Conservation (phyloP, 1,284 basidiomycete genomes). For the Leccinum fallax region DNA sequence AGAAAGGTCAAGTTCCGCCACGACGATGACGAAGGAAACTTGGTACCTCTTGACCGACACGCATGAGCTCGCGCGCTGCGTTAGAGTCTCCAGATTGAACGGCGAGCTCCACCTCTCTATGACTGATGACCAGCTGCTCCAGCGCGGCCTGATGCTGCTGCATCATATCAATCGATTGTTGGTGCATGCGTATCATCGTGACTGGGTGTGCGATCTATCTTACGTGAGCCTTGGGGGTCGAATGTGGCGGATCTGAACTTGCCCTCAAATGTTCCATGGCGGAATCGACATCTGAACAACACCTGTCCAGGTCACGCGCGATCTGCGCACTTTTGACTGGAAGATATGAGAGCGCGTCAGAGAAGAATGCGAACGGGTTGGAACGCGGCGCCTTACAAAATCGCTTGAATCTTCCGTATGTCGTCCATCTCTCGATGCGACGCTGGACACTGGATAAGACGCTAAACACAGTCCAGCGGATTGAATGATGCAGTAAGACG, state of each 20-base stretch:
- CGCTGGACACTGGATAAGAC: conserved; percentile 41
- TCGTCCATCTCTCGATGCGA: conserved; percentile 40
- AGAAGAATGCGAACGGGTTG: not conserved
- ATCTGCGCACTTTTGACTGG: conserved; percentile 51
- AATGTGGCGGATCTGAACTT: conserved; percentile 32
- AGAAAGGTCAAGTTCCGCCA: conserved; percentile 1
- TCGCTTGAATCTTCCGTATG: conserved; percentile 38
- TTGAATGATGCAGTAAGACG: not conserved
- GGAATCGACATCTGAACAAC: conserved; percentile 43
- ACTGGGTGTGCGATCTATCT: conserved; percentile 40
- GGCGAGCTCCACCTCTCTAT: conserved; percentile 40
- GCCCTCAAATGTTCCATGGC: conserved; percentile 41
- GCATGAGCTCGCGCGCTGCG: conserved; percentile 50
- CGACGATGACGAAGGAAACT: not conserved
- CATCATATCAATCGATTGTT: conserved; percentile 38
- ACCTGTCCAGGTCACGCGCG: conserved; percentile 44
- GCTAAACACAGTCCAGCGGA: conserved; percentile 28
- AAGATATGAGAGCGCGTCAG: conserved; percentile 1
- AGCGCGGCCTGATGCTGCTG: conserved; percentile 38
- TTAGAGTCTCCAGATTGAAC: conserved; percentile 40
- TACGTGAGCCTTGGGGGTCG: conserved; percentile 1
- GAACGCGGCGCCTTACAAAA: conserved; percentile 37
- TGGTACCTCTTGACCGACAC: conserved; percentile 49
- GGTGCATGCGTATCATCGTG: conserved; percentile 37
- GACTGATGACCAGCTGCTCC: conserved; percentile 40